Evolutionary conservation across 148 eudicot genomes (phyloP).

Genomic region (Rhododendron kiyosumense): DNA sequence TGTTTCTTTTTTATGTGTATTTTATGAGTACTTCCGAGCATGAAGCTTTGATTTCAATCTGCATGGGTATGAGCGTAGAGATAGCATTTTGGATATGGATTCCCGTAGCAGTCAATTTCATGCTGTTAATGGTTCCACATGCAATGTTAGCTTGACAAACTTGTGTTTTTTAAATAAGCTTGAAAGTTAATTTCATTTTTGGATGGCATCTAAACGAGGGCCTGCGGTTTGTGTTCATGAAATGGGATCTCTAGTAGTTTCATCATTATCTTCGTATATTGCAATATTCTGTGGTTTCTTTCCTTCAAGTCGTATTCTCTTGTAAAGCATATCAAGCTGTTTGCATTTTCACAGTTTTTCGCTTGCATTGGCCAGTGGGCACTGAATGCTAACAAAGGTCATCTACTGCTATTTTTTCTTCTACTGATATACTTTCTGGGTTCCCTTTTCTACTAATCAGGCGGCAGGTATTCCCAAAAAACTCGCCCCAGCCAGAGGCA

Average conservation of each 20-base stretch:
- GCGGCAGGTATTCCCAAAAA: slow-evolving; percentile 67
- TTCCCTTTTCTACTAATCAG: slow-evolving; percentile 21
- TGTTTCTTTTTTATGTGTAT: not conserved
- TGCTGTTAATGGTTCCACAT: not conserved
- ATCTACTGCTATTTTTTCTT: too few species aligned
- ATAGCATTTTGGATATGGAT: not conserved
- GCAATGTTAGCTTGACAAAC: not conserved
- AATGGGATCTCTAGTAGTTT: not conserved
- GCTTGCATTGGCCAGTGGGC: too few species aligned
- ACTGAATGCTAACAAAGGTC: too few species aligned
- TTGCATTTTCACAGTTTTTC: too few species aligned
- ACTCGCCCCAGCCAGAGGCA: slow-evolving; percentile 71
- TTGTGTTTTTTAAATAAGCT: not conserved
- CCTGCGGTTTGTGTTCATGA: not conserved
- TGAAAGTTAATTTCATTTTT: not conserved
- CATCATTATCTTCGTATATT: too few species aligned
- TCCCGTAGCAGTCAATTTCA: not conserved
- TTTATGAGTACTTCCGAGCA: not conserved
- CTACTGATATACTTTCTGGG: not conserved
- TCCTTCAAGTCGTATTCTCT: not conserved
- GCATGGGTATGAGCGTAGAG: too few species aligned
- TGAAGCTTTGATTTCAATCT: not conserved
- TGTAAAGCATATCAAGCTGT: not conserved
- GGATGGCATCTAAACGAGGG: not conserved
- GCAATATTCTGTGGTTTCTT: not conserved